Percentiles rank a stretch among this genome's conserved stretches.
Conservation (phyloP, 208 protist species). For the Trypanosoma mega region DNA sequence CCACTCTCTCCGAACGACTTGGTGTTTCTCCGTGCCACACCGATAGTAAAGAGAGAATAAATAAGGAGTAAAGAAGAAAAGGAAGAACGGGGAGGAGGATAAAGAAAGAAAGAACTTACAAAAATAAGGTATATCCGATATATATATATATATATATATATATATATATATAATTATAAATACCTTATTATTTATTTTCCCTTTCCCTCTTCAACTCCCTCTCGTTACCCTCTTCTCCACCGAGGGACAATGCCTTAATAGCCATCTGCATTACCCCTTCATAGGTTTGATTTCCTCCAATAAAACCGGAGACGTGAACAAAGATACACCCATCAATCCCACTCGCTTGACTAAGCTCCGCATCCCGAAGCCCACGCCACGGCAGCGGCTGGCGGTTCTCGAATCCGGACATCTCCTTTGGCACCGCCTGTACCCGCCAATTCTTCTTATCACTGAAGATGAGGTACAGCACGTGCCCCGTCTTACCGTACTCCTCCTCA, state of each 20-base stretch:
- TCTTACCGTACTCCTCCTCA: conserved; percentile 66
- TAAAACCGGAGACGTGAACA: conserved; percentile 95
- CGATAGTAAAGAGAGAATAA: background rate
- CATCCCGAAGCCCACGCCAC: conserved; percentile 94
- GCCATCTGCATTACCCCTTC: conserved; percentile 94
- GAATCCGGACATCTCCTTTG: conserved; percentile 67
- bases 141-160: background rate
- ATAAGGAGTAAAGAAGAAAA: conserved; percentile 1
- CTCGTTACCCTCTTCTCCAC: background rate
- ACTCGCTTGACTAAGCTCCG: conserved; percentile 70
- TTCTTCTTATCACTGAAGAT: conserved; percentile 86
- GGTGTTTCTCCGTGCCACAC: background rate
- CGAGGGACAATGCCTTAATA: conserved; percentile 57
- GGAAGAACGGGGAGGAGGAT: background rate
- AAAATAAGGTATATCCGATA: no score
- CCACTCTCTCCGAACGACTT: background rate
- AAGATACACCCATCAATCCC: conserved; percentile 94
- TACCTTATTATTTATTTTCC: background rate
- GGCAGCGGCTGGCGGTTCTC: conserved; percentile 84
- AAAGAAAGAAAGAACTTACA: conserved; percentile 7
- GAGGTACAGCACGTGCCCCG: conserved; percentile 77
- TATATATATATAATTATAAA: background rate
- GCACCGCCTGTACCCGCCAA: conserved; percentile 93
- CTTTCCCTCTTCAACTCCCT: background rate
- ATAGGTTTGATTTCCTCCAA: conserved; percentile 93